Evolutionary conservation across 1,284 basidiomycete species (phyloP).

Genomic region (Trichosporon sp.): DNA sequence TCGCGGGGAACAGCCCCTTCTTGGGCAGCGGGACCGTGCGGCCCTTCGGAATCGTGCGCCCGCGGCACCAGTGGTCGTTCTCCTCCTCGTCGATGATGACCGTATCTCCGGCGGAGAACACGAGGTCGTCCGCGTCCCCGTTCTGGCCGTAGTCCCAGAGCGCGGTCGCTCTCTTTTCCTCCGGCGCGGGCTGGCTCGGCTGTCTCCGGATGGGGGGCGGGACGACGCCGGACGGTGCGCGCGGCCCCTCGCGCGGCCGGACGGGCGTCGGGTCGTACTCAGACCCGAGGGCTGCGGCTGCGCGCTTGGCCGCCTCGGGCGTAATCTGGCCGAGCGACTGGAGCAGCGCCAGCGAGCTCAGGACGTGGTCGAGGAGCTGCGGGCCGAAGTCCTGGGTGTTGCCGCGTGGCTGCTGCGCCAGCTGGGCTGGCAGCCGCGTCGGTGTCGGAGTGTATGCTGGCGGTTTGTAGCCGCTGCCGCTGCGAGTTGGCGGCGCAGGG

Average conservation of each 20-base stretch:
- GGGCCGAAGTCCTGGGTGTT: background rate
- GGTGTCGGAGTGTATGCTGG: background rate
- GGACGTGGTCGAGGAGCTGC: background rate
- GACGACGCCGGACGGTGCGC: background rate
- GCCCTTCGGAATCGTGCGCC: conserved; percentile 28
- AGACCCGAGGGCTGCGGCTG: background rate
- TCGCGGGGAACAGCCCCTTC: background rate
- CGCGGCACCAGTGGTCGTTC: conserved; percentile 41
- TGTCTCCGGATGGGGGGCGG: background rate
- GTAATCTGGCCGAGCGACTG: background rate
- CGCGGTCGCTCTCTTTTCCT: conserved; percentile 27
- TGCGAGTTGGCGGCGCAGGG: background rate
- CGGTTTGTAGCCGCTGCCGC: background rate
- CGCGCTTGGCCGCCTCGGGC: background rate
- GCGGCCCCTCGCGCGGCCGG: background rate
- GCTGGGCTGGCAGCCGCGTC: background rate
- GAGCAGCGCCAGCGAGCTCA: background rate
- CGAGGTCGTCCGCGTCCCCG: conserved; percentile 37
- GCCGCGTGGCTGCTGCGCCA: background rate
- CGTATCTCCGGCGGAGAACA: conserved; percentile 33
- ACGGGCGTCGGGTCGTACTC: background rate
- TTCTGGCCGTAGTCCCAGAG: conserved; percentile 40
- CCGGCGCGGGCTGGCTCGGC: background rate
- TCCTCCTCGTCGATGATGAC: conserved; percentile 42
- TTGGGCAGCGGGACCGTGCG: conserved; percentile 20